Conservation (phyloP, 1,139 yeast genomes). For the Diutina scorzettiae region DNA sequence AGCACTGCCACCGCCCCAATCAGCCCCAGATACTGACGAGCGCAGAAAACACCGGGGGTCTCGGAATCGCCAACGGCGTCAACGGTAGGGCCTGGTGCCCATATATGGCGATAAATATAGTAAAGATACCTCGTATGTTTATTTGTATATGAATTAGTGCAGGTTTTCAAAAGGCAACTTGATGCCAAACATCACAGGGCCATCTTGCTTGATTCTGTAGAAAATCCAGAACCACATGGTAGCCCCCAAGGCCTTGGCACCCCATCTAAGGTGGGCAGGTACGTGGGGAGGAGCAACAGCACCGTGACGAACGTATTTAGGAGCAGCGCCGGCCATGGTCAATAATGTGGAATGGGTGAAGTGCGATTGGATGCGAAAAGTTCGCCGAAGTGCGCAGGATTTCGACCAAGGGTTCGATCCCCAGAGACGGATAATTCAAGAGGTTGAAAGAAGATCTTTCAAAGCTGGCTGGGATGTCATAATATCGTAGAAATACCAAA, state of each 20-base stretch:
- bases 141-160: background rate
- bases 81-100: slow-evolving; percentile 4
- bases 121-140: background rate
- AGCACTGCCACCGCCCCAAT: background rate
- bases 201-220: slow-evolving; percentile 62
- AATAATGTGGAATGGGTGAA: background rate
- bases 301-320: slow-evolving; percentile 41
- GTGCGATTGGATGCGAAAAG: slow-evolving; percentile 1
- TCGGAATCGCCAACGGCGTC: background rate
- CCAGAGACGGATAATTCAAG: too few species aligned
- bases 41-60: background rate
- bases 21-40: background rate
- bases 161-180: slow-evolving; percentile 6
- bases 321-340: slow-evolving; percentile 6
- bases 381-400: too few species aligned
- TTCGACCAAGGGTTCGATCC: background rate
- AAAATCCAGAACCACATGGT: slow-evolving; percentile 83
- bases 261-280: slow-evolving; percentile 41
- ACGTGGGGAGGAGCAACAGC: slow-evolving; percentile 44
- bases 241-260: slow-evolving; percentile 61
- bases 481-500: too few species aligned
- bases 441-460: too few species aligned
- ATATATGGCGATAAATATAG: background rate
- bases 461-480: too few species aligned
- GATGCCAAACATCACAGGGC: slow-evolving; percentile 6